These are phyloP conservation scores for Delitschia confertaspora DNA, from an alignment of 495 filamentous ascomycete genomes.

Conservation along the genomic window DNA sequence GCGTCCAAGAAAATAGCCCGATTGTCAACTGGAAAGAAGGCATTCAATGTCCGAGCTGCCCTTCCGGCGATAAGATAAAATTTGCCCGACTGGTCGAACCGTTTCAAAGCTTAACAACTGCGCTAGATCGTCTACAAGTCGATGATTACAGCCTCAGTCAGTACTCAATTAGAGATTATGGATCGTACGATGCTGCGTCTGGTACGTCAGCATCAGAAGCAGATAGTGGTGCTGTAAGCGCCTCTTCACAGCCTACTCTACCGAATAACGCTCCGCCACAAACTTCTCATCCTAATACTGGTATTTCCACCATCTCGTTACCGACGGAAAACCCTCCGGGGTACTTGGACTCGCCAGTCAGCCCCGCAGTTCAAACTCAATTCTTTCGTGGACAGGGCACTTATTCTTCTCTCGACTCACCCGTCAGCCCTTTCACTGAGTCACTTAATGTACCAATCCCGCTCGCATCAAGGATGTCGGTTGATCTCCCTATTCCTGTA, in stretches of 20 bases:
- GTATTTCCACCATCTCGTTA: too few species aligned
- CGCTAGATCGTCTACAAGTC: conserved; percentile 9
- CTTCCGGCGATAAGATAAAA: conserved; percentile 21
- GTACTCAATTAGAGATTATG: conserved; percentile 15
- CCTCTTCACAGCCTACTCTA: conserved; percentile 15
- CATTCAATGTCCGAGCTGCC: conserved; percentile 21
- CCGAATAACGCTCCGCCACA: too few species aligned
- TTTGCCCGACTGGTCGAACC: conserved; percentile 22
- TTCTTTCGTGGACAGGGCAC: background rate
- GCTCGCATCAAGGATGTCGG: conserved; percentile 2
- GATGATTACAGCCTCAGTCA: conserved; percentile 22
- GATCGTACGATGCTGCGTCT: conserved; percentile 17
- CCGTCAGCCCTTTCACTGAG: conserved; percentile 21
- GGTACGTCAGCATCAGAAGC: conserved; percentile 6
- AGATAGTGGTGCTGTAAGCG: conserved; percentile 10
- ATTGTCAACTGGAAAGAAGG: conserved; percentile 27
- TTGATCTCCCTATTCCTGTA: conserved; percentile 21
- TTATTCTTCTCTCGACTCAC: conserved; percentile 8
- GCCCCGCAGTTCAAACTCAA: conserved; percentile 2
- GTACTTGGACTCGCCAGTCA: conserved; percentile 17
- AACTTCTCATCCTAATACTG: too few species aligned
- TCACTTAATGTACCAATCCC: conserved; percentile 21
- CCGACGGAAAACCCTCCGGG: conserved; percentile 3
- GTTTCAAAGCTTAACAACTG: conserved; percentile 12
- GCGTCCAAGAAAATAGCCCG: conserved; percentile 21